These are phyloP conservation scores for Kentomonas sorsogonicus DNA, from an alignment of 208 protist genomes.

Conservation along the genomic window DNA sequence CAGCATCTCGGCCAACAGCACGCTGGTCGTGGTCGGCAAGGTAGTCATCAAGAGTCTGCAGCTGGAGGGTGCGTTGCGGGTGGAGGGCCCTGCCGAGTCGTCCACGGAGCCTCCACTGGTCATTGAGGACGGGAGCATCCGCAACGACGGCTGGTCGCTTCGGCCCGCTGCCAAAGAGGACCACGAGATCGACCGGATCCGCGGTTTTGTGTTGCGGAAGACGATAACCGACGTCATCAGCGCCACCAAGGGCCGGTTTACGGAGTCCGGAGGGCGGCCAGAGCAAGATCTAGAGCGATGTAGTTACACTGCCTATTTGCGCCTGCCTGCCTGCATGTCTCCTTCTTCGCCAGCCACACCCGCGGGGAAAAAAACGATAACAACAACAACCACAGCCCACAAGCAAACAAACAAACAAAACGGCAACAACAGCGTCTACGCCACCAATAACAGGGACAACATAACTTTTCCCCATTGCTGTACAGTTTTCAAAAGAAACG, in stretches of 20 bases:
- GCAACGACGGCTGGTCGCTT: conserved; percentile 51
- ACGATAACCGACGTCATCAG: conserved; percentile 18
- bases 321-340: too few species aligned
- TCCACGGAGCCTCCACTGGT: conserved; percentile 26
- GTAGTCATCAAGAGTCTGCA: conserved; percentile 67
- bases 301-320: too few species aligned
- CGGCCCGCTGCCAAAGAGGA: conserved; percentile 12
- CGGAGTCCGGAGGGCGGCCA: too few species aligned
- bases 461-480: too few species aligned
- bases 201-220: conserved; percentile 75
- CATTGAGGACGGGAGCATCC: conserved; percentile 34
- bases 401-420: too few species aligned
- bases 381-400: too few species aligned
- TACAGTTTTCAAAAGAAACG: too few species aligned
- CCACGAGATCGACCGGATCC: conserved; percentile 54
- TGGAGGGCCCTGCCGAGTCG: conserved; percentile 37
- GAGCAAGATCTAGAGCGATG: too few species aligned
- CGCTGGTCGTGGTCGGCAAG: conserved; percentile 63
- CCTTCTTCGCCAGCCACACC: too few species aligned
- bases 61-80: conserved; percentile 57
- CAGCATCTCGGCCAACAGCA: conserved; percentile 45
- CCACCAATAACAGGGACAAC: too few species aligned
- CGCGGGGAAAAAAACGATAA: too few species aligned
- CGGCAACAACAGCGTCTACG: too few species aligned
- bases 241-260: background rate